phyloP scores from a whole-genome alignment of 306 rosid species.

The Dalbergia cultrata region DNA sequence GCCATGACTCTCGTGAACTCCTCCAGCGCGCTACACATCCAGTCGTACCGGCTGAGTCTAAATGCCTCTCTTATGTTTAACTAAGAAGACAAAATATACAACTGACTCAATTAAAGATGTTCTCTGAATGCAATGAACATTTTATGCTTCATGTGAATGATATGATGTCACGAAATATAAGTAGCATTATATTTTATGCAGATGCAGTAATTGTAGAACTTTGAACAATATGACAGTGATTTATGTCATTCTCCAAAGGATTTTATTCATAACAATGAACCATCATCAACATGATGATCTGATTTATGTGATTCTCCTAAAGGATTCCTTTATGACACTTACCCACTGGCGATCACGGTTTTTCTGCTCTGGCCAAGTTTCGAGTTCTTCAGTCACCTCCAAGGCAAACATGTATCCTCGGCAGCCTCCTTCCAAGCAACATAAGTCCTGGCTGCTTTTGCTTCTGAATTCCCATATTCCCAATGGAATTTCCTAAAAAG shows the following conservation, averaged over 20 bases:
- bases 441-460: constrained; percentile 72
- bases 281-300: constrained; percentile 40
- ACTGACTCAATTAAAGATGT: constrained; percentile 28
- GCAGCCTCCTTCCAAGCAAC: constrained; percentile 78
- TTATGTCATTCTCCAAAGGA: background rate
- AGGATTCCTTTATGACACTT: constrained; percentile 26
- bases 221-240: constrained; percentile 2
- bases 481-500: constrained; percentile 70
- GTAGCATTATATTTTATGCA: background rate
- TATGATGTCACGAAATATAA: background rate
- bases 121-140: background rate
- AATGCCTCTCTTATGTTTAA: constrained; percentile 70
- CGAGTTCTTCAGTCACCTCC: constrained; percentile 85
- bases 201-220: background rate
- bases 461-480: constrained; percentile 94
- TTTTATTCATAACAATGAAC: constrained; percentile 44
- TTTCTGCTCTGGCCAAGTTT: constrained; percentile 79
- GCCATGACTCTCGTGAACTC: constrained; percentile 65
- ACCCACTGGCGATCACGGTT: constrained; percentile 82
- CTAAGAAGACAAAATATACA: constrained; percentile 49
- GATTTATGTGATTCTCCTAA: background rate
- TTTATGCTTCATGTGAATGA: constrained; percentile 5
- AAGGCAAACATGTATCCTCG: constrained; percentile 89
- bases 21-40: constrained; percentile 84
- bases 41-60: constrained; percentile 79